Evolutionary conservation across 2,329 filamentous ascomycete species (phyloP).

Genomic region (Colletotrichum tropicale): DNA sequence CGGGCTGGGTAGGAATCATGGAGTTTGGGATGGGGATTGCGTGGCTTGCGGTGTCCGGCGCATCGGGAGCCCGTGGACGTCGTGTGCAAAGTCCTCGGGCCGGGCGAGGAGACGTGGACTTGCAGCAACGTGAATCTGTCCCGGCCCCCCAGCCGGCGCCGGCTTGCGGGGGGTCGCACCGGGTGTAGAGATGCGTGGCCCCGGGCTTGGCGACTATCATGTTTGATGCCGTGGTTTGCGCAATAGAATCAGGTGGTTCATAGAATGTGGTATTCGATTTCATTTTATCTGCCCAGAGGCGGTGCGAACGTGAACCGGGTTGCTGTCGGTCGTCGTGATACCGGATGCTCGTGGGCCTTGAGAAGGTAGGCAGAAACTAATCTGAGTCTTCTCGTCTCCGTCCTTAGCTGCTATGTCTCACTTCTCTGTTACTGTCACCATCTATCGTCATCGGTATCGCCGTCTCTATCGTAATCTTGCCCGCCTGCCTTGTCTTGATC

Average conservation of each 20-base stretch:
- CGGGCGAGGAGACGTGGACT: neutral
- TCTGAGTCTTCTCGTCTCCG: too few relatives aligned
- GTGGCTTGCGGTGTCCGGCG: neutral
- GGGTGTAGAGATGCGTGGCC: neutral
- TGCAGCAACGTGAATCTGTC: neutral
- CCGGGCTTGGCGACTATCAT: neutral
- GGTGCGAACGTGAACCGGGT: too few relatives aligned
- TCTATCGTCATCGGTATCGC: neutral
- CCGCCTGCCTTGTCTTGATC: neutral
- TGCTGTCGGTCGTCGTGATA: too few relatives aligned
- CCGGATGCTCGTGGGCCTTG: too few relatives aligned
- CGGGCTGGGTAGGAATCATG: neutral
- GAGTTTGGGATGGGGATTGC: neutral
- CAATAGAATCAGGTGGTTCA: too few relatives aligned
- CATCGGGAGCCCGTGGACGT: neutral
- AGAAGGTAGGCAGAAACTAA: too few relatives aligned
- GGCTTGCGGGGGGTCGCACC: neutral
- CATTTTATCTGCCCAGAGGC: too few relatives aligned
- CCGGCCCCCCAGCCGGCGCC: neutral
- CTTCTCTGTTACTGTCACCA: too few relatives aligned
- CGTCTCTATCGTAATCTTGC: neutral
- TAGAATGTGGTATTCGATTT: too few relatives aligned
- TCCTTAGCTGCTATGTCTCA: too few relatives aligned
- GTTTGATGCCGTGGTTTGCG: too few relatives aligned
- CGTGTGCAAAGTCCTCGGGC: neutral